phyloP scores from a whole-genome alignment of 352 stramenopile genomes.

The Phytophthora megakarya region DNA sequence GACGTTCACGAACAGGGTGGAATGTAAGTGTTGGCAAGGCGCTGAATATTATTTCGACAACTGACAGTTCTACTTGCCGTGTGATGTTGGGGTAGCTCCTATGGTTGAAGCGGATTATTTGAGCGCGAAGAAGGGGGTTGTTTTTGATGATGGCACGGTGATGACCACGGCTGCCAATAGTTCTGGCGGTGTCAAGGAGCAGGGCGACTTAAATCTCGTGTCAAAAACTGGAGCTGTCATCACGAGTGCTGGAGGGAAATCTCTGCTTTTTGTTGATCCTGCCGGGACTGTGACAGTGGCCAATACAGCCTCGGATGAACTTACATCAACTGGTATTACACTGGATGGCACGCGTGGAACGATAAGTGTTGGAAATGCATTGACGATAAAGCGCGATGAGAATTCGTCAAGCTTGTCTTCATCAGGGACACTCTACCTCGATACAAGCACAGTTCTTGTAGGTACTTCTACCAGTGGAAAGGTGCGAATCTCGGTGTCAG shows the following conservation, averaged over 20 bases:
- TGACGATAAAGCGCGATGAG: conserved; percentile 49
- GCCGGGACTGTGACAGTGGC: conserved; percentile 54
- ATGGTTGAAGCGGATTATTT: conserved; percentile 71
- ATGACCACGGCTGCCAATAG: conserved; percentile 85
- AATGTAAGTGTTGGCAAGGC: conserved; percentile 53
- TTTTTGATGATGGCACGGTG: conserved; percentile 76
- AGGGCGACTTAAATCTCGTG: conserved; percentile 77
- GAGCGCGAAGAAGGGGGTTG: conserved; percentile 57
- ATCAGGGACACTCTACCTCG: conserved; percentile 46
- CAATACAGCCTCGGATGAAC: conserved; percentile 52
- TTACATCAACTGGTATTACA: conserved; percentile 48
- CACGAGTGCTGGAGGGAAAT: conserved; percentile 64
- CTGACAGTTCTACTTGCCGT: not conserved
- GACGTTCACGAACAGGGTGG: conserved; percentile 67
- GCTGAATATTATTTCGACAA: not conserved
- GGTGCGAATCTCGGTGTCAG: conserved; percentile 33
- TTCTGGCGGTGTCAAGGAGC: conserved; percentile 75
- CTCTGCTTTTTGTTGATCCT: conserved; percentile 60
- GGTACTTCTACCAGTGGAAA: conserved; percentile 25
- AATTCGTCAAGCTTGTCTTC: conserved; percentile 57
- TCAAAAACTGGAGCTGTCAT: conserved; percentile 68
- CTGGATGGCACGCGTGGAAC: conserved; percentile 45
- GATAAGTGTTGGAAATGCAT: conserved; percentile 44
- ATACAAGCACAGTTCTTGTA: conserved; percentile 44
- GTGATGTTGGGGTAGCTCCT: conserved; percentile 40